A percentile compares a stretch with the other conserved stretches of the same genome.
Conservation (phyloP, 495 filamentous ascomycete species). For the Neurospora sp. region DNA sequence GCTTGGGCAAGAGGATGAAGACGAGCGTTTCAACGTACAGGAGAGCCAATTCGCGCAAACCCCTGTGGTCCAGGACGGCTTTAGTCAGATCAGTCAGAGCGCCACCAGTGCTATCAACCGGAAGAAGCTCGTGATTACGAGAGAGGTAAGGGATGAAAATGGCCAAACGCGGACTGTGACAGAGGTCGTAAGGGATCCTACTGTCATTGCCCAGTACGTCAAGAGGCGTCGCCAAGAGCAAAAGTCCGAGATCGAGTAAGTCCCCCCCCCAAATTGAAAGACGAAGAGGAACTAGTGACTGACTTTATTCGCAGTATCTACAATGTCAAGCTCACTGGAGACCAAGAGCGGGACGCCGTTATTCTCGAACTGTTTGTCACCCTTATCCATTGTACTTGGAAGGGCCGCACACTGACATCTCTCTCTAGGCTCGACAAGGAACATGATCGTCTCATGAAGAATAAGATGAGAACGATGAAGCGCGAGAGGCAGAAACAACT, state of each 20-base stretch:
- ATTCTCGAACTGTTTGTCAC: constrained; percentile 24
- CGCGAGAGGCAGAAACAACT: constrained; percentile 81
- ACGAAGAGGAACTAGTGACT: constrained; percentile 1
- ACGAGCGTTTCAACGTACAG: constrained; percentile 45
- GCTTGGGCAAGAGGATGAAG: constrained; percentile 47
- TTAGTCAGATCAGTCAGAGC: constrained; percentile 79
- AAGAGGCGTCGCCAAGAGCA: constrained; percentile 45
- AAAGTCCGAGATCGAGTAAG: constrained; percentile 57
- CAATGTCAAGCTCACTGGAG: constrained; percentile 54
- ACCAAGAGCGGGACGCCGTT: constrained; percentile 47
- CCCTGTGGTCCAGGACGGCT: constrained; percentile 50
- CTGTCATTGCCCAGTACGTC: constrained; percentile 58
- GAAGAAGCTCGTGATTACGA: constrained; percentile 62
- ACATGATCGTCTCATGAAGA: constrained; percentile 70
- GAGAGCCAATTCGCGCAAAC: constrained; percentile 23
- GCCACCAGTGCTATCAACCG: constrained; percentile 56
- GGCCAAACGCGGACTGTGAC: constrained; percentile 51
- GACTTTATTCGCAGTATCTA: constrained; percentile 33
- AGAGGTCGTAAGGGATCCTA: constrained; percentile 59
- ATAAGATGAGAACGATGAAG: constrained; percentile 81
- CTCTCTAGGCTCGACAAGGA: constrained; percentile 57
- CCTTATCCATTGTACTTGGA: neutral
- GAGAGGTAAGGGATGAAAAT: constrained; percentile 49
- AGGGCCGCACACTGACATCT: neutral
- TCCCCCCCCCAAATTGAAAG: neutral